Evolutionary conservation across 192 early-diverging fungal species (phyloP).

Genomic region (Podila epicladia): DNA sequence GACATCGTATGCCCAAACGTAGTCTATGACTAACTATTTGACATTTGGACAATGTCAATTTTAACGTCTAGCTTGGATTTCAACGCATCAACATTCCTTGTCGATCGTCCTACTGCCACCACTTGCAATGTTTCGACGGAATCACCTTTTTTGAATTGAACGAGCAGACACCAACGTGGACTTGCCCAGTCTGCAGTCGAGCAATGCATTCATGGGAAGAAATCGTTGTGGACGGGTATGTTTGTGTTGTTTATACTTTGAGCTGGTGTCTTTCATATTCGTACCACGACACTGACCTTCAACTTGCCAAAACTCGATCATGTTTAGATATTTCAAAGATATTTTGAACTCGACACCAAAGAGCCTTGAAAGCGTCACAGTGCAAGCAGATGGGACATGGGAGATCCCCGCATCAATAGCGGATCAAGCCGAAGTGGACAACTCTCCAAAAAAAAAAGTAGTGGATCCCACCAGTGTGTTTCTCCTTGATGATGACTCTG

Average conservation of each 20-base stretch:
- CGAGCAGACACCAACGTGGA: constrained; percentile 71
- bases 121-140: constrained; percentile 89
- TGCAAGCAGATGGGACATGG: constrained; percentile 58
- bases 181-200: constrained; percentile 77
- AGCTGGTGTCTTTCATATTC: constrained; percentile 7
- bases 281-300: constrained; percentile 31
- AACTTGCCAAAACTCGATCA: neutral
- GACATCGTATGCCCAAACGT: neutral
- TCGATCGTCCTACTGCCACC: constrained; percentile 70
- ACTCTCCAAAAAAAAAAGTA: constrained; percentile 29
- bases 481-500: constrained; percentile 50
- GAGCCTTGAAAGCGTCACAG: constrained; percentile 52
- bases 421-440: constrained; percentile 1
- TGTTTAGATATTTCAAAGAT: constrained; percentile 53
- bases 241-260: constrained; percentile 53
- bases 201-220: constrained; percentile 62
- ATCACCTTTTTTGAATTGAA: constrained; percentile 78
- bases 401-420: constrained; percentile 27
- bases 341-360: constrained; percentile 46
- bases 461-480: constrained; percentile 11
- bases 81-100: constrained; percentile 72
- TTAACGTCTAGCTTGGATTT: constrained; percentile 57
- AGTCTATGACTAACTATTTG: neutral
- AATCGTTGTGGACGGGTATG: constrained; percentile 76
- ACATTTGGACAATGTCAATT: neutral